A percentile compares a stretch with the other conserved stretches of the same genome.
These are phyloP conservation scores for Neonectria punicea DNA, from an alignment of 2,329 filamentous ascomycete genomes.

Conservation along the genomic window DNA sequence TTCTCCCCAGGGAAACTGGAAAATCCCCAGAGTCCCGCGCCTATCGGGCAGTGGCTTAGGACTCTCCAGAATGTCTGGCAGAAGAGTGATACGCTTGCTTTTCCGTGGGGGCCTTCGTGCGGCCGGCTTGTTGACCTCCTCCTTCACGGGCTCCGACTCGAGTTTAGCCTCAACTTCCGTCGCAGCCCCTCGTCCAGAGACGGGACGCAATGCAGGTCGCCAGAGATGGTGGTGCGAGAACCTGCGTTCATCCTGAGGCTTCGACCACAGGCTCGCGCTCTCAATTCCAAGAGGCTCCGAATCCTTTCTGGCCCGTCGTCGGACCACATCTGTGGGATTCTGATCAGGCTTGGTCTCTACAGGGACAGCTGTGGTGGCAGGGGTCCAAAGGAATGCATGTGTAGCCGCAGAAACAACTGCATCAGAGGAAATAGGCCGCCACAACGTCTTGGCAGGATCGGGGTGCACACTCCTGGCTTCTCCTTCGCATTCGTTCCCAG, in stretches of 20 bases:
- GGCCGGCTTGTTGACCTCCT: slow-evolving; percentile 51
- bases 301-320: slow-evolving; percentile 18
- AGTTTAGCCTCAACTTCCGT: neutral
- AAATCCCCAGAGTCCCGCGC: slow-evolving; percentile 70
- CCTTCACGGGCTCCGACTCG: slow-evolving; percentile 26
- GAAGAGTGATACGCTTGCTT: slow-evolving; percentile 65
- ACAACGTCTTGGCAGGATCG: slow-evolving; percentile 32
- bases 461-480: slow-evolving; percentile 25
- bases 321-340: slow-evolving; percentile 13
- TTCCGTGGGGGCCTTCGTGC: slow-evolving; percentile 65
- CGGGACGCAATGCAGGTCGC: slow-evolving; percentile 25
- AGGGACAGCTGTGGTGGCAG: slow-evolving; percentile 25
- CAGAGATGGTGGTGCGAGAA: slow-evolving; percentile 31
- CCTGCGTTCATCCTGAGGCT: slow-evolving; percentile 14
- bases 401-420: slow-evolving; percentile 19
- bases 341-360: slow-evolving; percentile 22
- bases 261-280: slow-evolving; percentile 38
- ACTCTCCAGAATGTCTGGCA: slow-evolving; percentile 72
- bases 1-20: slow-evolving; percentile 74
- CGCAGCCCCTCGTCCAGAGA: slow-evolving; percentile 1
- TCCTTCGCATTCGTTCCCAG: slow-evolving; percentile 51
- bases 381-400: slow-evolving; percentile 39
- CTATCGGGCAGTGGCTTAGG: slow-evolving; percentile 68
- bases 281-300: slow-evolving; percentile 34
- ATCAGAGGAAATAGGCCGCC: slow-evolving; percentile 33